Evolutionary conservation across 2,329 filamentous ascomycete genomes (phyloP).

Genomic region (Xylariaceae sp.): DNA sequence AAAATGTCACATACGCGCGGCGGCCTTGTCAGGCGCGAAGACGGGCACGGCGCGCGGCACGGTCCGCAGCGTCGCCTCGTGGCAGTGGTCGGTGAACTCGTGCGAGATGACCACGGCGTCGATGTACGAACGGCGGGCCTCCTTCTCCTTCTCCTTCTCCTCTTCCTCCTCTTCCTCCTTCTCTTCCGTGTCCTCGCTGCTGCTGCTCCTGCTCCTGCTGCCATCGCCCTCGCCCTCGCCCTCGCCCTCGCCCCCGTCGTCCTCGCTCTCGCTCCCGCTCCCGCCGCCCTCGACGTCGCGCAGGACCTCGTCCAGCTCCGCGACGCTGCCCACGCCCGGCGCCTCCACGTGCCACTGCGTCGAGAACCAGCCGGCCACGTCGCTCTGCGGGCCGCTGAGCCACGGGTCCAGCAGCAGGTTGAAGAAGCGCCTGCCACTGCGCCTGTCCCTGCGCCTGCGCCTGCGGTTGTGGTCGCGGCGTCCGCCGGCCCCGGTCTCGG

Average conservation of each 20-base stretch:
- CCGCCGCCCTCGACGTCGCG: slow-evolving; percentile 36
- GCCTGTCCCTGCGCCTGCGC: too few species aligned
- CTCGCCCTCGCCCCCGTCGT: slow-evolving; percentile 6
- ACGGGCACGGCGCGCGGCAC: slow-evolving; percentile 47
- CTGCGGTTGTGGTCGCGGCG: too few species aligned
- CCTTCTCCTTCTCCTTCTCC: slow-evolving; percentile 13
- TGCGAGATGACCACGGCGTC: slow-evolving; percentile 55
- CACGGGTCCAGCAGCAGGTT: slow-evolving; percentile 61
- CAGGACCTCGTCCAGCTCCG: slow-evolving; percentile 46
- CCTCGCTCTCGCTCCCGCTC: too few species aligned
- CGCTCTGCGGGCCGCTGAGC: slow-evolving; percentile 54
- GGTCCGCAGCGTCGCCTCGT: slow-evolving; percentile 51
- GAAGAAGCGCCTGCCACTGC: too few species aligned
- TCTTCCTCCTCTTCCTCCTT: not conserved
- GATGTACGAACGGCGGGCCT: slow-evolving; percentile 30
- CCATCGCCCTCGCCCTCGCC: slow-evolving; percentile 1
- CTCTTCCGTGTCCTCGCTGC: not conserved
- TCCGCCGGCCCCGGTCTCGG: not conserved
- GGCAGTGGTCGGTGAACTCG: slow-evolving; percentile 64
- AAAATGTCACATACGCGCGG: too few species aligned
- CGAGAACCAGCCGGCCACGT: slow-evolving; percentile 57
- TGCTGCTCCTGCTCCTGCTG: not conserved
- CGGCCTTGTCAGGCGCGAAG: slow-evolving; percentile 53
- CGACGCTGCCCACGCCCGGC: slow-evolving; percentile 46
- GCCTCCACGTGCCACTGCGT: slow-evolving; percentile 54